Evolutionary conservation across 2,329 filamentous ascomycete genomes (phyloP), one percentile per base, ranked within the genome.

Genomic region (Myrmaecium sp.): DNA sequence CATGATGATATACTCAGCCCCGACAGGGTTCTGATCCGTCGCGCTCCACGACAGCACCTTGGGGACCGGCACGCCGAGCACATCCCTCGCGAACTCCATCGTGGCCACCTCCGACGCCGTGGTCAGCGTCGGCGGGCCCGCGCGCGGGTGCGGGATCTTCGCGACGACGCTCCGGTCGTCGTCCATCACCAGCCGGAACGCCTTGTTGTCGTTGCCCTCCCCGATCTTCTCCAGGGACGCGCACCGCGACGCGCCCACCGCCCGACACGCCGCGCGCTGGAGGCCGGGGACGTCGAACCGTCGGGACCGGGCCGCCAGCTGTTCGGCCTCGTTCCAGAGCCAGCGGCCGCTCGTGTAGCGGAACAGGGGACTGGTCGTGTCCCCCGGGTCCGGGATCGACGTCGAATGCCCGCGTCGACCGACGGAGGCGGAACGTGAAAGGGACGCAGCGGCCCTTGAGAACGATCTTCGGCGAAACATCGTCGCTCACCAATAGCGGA

Each of bases 1-100:
- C 42, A 44, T 45, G 30, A 46, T 41, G 11, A 47, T 46, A 21
- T 45, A 47, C 38, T 47, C 43, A 23, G 42, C 32, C 19, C 34
- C 27, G 13, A 46, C 38, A 26, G 41, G 35, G 22, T 43, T 44
- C n/a, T n/a, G n/a, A 19, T 32, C 29, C 12, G 31, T 33, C 22
- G 37, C 35, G 30, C 32, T 41, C 40, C 39, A 47, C 23, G 33
- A 35, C 19, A 44, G 33, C 14, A 47, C 35, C 30, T 32, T 31
- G 22, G 43, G 43, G 14, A 42, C 37, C 3, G 42, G 41, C 28
- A 48, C 17, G 25, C 33, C 27, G 26, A 43, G 30, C 23, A 43
- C 24, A 4, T 30, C 34, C 24, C 35, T 23, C 14, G 34, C 36
- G 33, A 38, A 46, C 11, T 43, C 36, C 34, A 46, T 41, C 12